A percentile compares a stretch with the other conserved stretches of the same genome.
Evolutionary conservation across 2,329 filamentous ascomycete genomes (phyloP).

Genomic region (Aspergillus sergii): DNA sequence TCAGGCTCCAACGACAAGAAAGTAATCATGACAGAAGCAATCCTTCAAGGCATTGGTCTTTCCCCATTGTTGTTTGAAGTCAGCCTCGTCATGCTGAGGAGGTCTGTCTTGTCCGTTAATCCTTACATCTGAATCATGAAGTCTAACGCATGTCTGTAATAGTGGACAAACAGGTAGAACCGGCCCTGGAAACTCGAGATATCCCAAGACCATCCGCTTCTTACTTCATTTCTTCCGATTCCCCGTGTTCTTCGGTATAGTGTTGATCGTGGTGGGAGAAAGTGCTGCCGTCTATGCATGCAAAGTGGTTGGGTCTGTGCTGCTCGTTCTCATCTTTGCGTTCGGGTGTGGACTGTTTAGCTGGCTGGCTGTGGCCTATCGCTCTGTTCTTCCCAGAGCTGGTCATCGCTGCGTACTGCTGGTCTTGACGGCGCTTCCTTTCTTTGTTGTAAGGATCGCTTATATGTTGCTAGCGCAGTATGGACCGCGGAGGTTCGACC

Average conservation of each 20-base stretch:
- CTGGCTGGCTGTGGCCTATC: constrained; percentile 24
- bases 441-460: constrained; percentile 25
- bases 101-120: constrained; percentile 15
- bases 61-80: constrained; percentile 34
- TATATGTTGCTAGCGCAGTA: constrained; percentile 26
- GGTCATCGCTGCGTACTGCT: constrained; percentile 24
- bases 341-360: constrained; percentile 25
- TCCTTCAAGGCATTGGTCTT: constrained; percentile 30
- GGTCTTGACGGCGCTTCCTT: constrained; percentile 21
- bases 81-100: constrained; percentile 29
- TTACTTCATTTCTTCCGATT: constrained; percentile 30
- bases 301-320: constrained; percentile 21
- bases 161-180: constrained; percentile 30
- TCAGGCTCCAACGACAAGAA: constrained; percentile 16
- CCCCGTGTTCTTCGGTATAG: constrained; percentile 26
- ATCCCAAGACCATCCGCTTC: constrained; percentile 24
- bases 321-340: constrained; percentile 26
- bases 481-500: constrained; percentile 22
- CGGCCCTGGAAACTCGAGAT: constrained; percentile 29
- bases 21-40: constrained; percentile 25
- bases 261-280: constrained; percentile 25
- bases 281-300: constrained; percentile 20
- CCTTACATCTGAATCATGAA: not conserved
- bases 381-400: constrained; percentile 18
- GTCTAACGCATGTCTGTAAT: not conserved